Base-by-base conservation (phyloP, 495 filamentous ascomycete species). In the Podospora bellae-mahoneyi region DNA sequence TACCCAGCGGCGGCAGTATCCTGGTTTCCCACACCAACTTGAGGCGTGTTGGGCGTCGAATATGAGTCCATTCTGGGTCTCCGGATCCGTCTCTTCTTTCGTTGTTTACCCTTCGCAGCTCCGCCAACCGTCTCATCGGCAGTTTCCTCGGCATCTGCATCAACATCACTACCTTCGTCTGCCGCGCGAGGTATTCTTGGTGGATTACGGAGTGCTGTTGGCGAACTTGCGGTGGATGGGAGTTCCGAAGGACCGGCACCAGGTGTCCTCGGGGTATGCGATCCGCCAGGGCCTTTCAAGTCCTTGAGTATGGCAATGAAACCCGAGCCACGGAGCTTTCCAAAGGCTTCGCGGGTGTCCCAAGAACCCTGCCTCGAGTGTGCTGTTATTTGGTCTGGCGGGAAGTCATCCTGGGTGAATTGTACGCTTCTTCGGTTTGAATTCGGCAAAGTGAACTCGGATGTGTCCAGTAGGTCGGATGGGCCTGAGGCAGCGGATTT, bases 81-180 rank as follows among this genome's bases (percentile, higher is more conserved):
- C 58, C 84, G 81, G 68, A 85, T 86, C 63, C 84, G 80, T 55
- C 86, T 82, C 68, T 84, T 87, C 72, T 81, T 87, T 74, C 82
- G 74, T 63, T 74, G 72, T 28, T 59, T 73, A 71, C 81, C 76
- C 0, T 64, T 78, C 4, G 73, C 72, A 56, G 81, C 75, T 44
- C 85, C 86, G 10, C 78, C 81, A 7, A 77, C 79, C 54, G 72
- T 75, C 67, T 89, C 87, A 60, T 85, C 86, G 7, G 83, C 83
- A 18, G 85, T 93, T 72, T 91, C 89, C 73, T 92, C 90, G 10
- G 89, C 91, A 77, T 93, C 91, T 4, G 91, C 91, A 79, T 93
- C 90, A 5, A 74, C 77, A 72, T 89, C 89, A 65, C 88, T 89
- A 2, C 90, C 86, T 70, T 90, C 89, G 57, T 85, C 78, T 44